Base-by-base conservation (phyloP, 176 grass and related monocot genomes). In the Urochloa ruziziensis region DNA sequence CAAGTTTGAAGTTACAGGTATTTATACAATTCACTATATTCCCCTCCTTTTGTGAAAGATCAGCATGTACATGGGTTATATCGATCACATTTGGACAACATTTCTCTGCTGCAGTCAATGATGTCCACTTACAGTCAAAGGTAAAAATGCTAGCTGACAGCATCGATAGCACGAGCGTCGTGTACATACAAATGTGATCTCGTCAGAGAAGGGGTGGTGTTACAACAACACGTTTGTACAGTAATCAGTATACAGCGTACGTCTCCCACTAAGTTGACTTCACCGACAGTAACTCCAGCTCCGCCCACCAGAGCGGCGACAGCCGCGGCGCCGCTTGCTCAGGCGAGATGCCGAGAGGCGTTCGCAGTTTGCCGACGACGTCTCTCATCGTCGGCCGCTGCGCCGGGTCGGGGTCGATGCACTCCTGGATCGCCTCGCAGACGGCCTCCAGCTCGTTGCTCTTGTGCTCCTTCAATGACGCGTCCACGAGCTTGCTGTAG, bases 301-400 rank as follows among this genome's bases (percentile, higher is more conserved):
- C 96, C 13, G 96, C 96, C 96, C 96, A 98, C 96, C 96, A 95
- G 32, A 98, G 96, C 19, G 96, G 96, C 28, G 93, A 88, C 28
- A 93, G 82, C 72, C 96, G 91, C 7, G 96, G 93, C 39, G 77
- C 74, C 7, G 96, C 96, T 56, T 84, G 84, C 58, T 98, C 96
- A 0, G 96, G 96, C n/a, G 91, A 84, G 80, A 98, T 86, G 59
- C 56, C 58, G 29, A 95, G 82, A 35, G 78, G 48, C 21, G 24
- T 29, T 79, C 79, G 88, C 64, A 98, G 73, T 47, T 80, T 95
- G 18, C 74, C 57, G 9, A 80, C 89, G n/a, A 93, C 79, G 23
- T 95, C 90, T 62, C 54, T 63, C 87, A 98, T 95, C 16, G 85
- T 77, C 30, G 89, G 91, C 79, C 91, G 86, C 21, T 49, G 59